Evolutionary conservation across 352 stramenopile genomes (phyloP), one percentile per base, ranked within the genome.

Genomic region (Achlya hypogyna): DNA sequence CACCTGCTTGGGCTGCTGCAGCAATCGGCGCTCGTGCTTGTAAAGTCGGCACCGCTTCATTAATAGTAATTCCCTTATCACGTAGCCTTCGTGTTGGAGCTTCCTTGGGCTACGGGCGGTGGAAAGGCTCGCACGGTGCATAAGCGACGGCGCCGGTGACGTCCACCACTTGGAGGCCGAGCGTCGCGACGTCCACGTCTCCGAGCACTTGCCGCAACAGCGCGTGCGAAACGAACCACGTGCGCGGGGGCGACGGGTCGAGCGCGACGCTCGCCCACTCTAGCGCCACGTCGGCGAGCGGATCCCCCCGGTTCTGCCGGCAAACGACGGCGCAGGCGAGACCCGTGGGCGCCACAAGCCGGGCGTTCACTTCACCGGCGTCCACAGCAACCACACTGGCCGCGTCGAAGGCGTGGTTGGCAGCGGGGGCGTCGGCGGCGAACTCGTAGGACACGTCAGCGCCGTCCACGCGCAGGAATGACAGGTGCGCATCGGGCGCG

Each of bases 1-100:
- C 78, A 89, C 22, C 65, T 93, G 65, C 70, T 93, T 43, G 75
- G 82, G 40, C 74, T 77, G 18, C 79, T 93, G 47, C 78, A 76
- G 32, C 80, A 91, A 69, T 91, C 81, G 68, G 75, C 82, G 23
- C 76, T 89, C 51, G 82, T 79, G 20, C 68, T 90, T 25, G 12
- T 45, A 10, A 1, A 6, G 34, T 42, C 6, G 6, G 34, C 38
- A n/a, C n/a, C n/a, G n/a, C n/a, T n/a, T 45, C 38, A 10, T 45
- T 45, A 45, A 45, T 45, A n/a, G 12, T 45, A 45, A 10, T 45
- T n/a, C 14, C 38, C n/a, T n/a, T n/a, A n/a, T n/a, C n/a, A n/a
- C n/a, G n/a, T n/a, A n/a, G n/a, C n/a, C n/a, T n/a, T n/a, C n/a
- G n/a, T n/a, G n/a, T n/a, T n/a, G n/a, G n/a, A n/a, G n/a, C n/a